A percentile compares a stretch with the other conserved stretches of the same genome.
Conservation (phyloP, 441 rosid genomes). For the Gossypium schwendimanii region DNA sequence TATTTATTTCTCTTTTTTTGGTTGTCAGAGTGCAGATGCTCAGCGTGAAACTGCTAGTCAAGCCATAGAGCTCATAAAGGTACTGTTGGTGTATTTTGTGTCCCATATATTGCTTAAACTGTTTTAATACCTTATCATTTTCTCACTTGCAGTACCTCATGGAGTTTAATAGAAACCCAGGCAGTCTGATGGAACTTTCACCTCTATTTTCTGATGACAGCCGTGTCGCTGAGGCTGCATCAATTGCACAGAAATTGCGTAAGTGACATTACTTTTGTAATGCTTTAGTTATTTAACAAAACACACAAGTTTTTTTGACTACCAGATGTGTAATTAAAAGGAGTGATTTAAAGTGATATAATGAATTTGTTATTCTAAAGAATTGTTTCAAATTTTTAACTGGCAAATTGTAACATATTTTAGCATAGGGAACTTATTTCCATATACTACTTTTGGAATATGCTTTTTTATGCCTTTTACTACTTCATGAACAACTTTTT, state of each 20-base stretch:
- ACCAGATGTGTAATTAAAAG: background rate
- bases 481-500: slow-evolving; percentile 13
- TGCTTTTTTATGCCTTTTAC: slow-evolving; percentile 3
- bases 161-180: slow-evolving; percentile 99
- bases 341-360: background rate
- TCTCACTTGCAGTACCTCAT: slow-evolving; percentile 72
- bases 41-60: slow-evolving; percentile 98
- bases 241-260: slow-evolving; percentile 95
- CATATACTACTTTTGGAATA: background rate
- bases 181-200: slow-evolving; percentile 96
- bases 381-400: background rate
- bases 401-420: background rate
- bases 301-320: background rate
- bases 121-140: slow-evolving; percentile 20
- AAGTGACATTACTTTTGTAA: slow-evolving; percentile 26
- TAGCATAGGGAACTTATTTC: slow-evolving; percentile 8
- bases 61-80: slow-evolving; percentile 97
- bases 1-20: slow-evolving; percentile 10
- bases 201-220: slow-evolving; percentile 97
- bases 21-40: slow-evolving; percentile 94
- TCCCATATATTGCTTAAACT: slow-evolving; percentile 2
- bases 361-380: background rate
- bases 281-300: background rate
- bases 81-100: slow-evolving; percentile 24
- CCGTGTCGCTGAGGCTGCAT: slow-evolving; percentile 98